phyloP scores from a whole-genome alignment of 176 grass and related monocot genomes.

The Eragrostis nindensis region DNA sequence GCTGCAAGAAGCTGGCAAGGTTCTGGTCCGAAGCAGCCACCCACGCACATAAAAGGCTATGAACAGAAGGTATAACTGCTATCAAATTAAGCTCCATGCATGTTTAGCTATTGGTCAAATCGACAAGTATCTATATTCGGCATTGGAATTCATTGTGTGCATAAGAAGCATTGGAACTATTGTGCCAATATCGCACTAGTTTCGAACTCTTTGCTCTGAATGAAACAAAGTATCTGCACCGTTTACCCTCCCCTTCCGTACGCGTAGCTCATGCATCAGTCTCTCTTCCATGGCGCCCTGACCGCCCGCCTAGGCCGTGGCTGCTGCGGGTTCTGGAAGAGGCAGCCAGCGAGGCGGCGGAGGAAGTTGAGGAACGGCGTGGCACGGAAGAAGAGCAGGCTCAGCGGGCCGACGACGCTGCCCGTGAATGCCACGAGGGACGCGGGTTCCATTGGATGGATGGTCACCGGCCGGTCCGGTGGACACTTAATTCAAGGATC shows the following conservation, averaged over 20 bases:
- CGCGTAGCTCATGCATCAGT: neutral
- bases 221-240: neutral
- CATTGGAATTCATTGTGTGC: no score
- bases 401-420: neutral
- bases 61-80: neutral
- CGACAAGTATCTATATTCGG: no score
- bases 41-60: neutral
- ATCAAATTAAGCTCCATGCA: neutral
- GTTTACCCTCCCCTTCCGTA: no score
- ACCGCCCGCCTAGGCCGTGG: neutral
- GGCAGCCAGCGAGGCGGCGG: neutral
- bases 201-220: no score
- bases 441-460: neutral
- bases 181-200: no score
- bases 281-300: neutral
- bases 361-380: neutral
- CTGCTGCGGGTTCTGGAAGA: neutral
- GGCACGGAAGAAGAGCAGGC: neutral
- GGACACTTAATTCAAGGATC: no score
- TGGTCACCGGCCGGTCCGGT: no score
- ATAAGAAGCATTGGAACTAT: no score
- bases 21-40: neutral
- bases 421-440: neutral
- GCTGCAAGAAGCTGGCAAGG: neutral
- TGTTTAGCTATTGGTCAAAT: constrained; percentile 22